Conservation (phyloP, 192 early-diverging fungal species). For the Coemansia sp. region DNA sequence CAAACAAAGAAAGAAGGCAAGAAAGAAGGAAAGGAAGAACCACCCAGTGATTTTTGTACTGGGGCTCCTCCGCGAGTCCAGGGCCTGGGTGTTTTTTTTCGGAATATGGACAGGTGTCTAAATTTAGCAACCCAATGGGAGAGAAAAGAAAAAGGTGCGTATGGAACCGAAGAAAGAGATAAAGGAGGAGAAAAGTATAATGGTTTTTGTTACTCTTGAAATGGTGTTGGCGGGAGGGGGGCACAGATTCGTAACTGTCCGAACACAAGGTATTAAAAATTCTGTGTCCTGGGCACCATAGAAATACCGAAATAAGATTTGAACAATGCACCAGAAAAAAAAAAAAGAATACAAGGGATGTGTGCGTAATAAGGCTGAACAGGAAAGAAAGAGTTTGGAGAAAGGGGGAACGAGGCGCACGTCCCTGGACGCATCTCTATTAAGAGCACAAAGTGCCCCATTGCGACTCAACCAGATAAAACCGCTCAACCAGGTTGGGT, state of each 20-base stretch:
- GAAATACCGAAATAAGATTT: background rate
- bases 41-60: background rate
- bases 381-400: background rate
- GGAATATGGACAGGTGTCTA: background rate
- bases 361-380: background rate
- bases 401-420: background rate
- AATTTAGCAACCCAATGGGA: constrained; percentile 1
- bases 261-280: background rate
- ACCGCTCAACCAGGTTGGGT: no score
- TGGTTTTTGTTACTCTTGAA: background rate
- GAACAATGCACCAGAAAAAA: background rate
- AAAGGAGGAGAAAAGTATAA: background rate
- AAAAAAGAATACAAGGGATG: background rate
- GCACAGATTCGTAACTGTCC: no score
- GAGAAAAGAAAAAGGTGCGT: background rate
- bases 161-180: background rate
- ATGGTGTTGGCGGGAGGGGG: no score
- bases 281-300: background rate
- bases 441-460: background rate
- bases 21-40: no score
- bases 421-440: background rate
- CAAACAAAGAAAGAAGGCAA: background rate
- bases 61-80: constrained; percentile 2
- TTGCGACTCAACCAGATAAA: no score
- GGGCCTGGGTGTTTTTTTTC: background rate